Conservation (phyloP, 805 yeast species). For the Wickerhamiella dianesei region DNA sequence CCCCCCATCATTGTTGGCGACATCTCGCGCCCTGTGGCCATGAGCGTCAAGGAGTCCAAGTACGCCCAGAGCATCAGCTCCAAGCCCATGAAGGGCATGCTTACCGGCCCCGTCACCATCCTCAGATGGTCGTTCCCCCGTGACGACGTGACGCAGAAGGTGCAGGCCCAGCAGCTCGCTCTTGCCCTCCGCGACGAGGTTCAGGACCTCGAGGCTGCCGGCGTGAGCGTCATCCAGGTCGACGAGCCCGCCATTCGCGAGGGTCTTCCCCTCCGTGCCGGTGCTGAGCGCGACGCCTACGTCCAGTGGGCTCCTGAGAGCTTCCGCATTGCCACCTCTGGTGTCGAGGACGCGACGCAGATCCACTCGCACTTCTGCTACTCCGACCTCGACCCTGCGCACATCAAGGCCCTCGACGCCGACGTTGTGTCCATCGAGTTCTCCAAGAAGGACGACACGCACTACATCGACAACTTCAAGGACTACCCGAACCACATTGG, state of each 20-base stretch:
- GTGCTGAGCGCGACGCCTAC: constrained; percentile 92
- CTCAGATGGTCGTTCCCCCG: constrained; percentile 99
- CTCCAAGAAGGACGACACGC: constrained; percentile 98
- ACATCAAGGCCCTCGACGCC: constrained; percentile 98
- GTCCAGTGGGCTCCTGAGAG: constrained; percentile 98
- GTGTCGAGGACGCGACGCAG: constrained; percentile 89
- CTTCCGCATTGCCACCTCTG: constrained; percentile 98
- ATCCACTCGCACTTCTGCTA: constrained; percentile 99
- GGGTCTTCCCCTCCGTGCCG: constrained; percentile 98
- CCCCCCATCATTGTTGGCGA: constrained; percentile 99
- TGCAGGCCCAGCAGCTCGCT: constrained; percentile 93
- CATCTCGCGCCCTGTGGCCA: constrained; percentile 94
- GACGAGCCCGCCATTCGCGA: constrained; percentile 99
- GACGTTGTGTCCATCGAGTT: constrained; percentile 98
- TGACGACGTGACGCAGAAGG: constrained; percentile 86
- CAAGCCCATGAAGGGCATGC: constrained; percentile 99
- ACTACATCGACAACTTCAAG: constrained; percentile 94
- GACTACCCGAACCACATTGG: constrained; percentile 99
- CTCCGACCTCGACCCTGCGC: constrained; percentile 99
- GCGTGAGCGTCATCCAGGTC: constrained; percentile 95
- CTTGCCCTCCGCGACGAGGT: constrained; percentile 98
- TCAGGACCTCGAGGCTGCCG: constrained; percentile 94
- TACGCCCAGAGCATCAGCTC: constrained; percentile 94
- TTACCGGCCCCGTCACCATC: constrained; percentile 98
- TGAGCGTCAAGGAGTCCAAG: constrained; percentile 98